Base-by-base conservation (phyloP, 768 basidiomycete genomes). In the Lanmaoa rubissima region DNA sequence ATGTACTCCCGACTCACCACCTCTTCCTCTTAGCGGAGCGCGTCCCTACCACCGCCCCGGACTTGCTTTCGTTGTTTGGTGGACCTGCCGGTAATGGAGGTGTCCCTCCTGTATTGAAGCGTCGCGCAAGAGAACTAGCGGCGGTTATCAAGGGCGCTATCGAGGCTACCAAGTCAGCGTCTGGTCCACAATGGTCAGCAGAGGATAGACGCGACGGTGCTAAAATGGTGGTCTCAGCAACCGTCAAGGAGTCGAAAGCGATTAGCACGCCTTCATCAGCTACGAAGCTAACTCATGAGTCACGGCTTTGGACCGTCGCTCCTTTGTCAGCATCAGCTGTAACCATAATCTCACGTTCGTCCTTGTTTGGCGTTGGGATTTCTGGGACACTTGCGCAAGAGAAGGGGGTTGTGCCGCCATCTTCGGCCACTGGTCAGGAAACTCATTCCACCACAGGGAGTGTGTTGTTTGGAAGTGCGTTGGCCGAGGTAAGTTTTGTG, bases 21-120 rank as follows among this genome's bases (percentile, higher is more conserved):
- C 68, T 93, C 26, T 90, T 94, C 67, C 77, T 79, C 54, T 72
- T 92, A 19, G 86, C 84, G n/a, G 90, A 92, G 64, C 78, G 78
- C 26, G 79, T 82, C 8, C 91, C 92, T 13, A 76, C 77, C 26
- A 84, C 90, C 64, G 79, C 87, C 74, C 78, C 82, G 5, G 78
- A 78, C 4, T 69, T 93, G 42, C 73, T 90, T 48, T 74, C 78
- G n/a, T 63, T 80, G 28, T 86, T 92, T 64, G 77, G 75, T 53
- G 59, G 62, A 13, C 53, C 44, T 1, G 53, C 61, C 19, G 59
- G 66, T 48, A 55, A 36, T 32, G 59, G 64, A 54, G 76, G 78
- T 4, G 75, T 86, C 5, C 86, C 88, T 13, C 79, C 83, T n/a
- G 74, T 90, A 3, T 74, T 92, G 19, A 80, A 83, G 56, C 76